These are phyloP conservation scores for Podila minutissima DNA, from an alignment of 192 early-diverging fungal genomes.

Conservation along the genomic window DNA sequence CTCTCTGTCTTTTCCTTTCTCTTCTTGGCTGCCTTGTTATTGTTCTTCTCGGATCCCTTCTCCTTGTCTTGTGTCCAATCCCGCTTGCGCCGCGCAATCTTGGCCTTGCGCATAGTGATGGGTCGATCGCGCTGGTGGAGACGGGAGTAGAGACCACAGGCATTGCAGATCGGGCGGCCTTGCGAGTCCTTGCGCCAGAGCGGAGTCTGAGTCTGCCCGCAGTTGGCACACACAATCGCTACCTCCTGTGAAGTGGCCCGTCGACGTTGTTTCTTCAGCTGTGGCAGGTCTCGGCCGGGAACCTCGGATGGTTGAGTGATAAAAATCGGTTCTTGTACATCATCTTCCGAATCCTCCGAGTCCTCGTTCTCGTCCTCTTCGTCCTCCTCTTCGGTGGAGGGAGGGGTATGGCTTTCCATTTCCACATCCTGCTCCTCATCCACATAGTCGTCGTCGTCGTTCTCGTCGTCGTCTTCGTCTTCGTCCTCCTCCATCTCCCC, in stretches of 20 bases:
- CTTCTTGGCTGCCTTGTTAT: not conserved
- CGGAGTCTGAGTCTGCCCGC: constrained; percentile 81
- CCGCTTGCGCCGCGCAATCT: constrained; percentile 60
- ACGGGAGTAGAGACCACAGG: constrained; percentile 74
- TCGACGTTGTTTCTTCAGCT: not conserved
- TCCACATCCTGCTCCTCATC: not conserved
- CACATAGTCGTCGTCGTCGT: constrained; percentile 1
- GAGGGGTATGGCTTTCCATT: not conserved
- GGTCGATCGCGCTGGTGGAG: constrained; percentile 64
- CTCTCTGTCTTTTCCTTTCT: not conserved
- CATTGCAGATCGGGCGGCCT: constrained; percentile 83
- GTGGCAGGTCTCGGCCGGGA: not conserved
- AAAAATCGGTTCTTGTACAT: not conserved
- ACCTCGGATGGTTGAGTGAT: not conserved
- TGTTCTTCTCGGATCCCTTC: constrained; percentile 4
- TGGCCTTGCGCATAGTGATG: constrained; percentile 63
- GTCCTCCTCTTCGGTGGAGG: not conserved
- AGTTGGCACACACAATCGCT: constrained; percentile 70
- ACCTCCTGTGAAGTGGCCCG: too few relatives aligned
- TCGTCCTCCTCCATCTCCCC: not conserved
- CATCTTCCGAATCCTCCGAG: constrained; percentile 6
- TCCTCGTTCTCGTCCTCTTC: not conserved
- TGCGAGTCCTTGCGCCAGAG: constrained; percentile 83
- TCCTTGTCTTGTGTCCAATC: constrained; percentile 44
- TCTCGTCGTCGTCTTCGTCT: constrained; percentile 4